Percentiles rank a stretch among this genome's conserved stretches.
Conservation (phyloP, 768 basidiomycete species). For the Russula lepida region DNA sequence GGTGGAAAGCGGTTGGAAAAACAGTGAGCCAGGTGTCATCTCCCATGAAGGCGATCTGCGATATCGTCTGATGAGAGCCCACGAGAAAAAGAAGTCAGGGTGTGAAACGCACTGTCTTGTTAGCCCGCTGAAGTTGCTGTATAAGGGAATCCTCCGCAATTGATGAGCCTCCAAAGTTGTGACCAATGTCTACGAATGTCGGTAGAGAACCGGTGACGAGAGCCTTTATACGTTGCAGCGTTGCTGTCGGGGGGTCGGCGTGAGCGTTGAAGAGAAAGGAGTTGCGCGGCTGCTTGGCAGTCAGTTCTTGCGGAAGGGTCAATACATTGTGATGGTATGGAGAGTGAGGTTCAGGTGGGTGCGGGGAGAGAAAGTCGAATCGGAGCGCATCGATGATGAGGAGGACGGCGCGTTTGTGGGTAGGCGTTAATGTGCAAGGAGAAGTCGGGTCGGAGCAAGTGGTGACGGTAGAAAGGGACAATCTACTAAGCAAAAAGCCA, state of each 20-base stretch:
- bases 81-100: no score
- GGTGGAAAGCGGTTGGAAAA: constrained; percentile 67
- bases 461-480: constrained; percentile 55
- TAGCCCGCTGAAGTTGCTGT: constrained; percentile 42
- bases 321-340: constrained; percentile 76
- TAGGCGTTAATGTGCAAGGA: constrained; percentile 44
- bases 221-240: constrained; percentile 90
- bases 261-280: no score
- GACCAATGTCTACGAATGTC: constrained; percentile 88
- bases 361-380: constrained; percentile 82
- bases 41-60: constrained; percentile 78
- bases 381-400: constrained; percentile 90
- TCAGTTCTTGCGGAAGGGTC: no score
- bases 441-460: constrained; percentile 28
- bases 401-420: constrained; percentile 72
- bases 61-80: background rate
- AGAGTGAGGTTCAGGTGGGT: constrained; percentile 53
- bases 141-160: constrained; percentile 86
- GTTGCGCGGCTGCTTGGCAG: no score
- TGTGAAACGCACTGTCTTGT: constrained; percentile 49
- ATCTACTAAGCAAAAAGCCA: constrained; percentile 81
- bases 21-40: constrained; percentile 92
- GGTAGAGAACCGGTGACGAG: constrained; percentile 86
- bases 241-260: constrained; percentile 90
- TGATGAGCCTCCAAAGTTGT: constrained; percentile 81